phyloP scores from a whole-genome alignment of 2,329 filamentous ascomycete genomes.

The Clonostachys solani region DNA sequence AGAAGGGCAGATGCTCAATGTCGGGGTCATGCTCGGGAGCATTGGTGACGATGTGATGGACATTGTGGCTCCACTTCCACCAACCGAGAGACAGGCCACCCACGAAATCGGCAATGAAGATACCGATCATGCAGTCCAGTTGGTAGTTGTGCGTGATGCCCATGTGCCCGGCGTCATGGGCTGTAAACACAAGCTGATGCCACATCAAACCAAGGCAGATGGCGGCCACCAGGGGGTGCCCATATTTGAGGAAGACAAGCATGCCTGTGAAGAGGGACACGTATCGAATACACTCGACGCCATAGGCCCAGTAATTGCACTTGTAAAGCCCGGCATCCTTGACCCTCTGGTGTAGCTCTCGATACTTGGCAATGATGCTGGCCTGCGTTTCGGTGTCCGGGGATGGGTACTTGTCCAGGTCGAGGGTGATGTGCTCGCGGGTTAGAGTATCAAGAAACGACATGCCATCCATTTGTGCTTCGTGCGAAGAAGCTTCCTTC shows the following conservation, averaged over 20 bases:
- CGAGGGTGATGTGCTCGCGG: slow-evolving; percentile 68
- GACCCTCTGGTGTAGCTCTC: slow-evolving; percentile 69
- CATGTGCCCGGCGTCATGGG: slow-evolving; percentile 95
- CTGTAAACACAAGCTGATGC: slow-evolving; percentile 93
- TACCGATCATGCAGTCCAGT: slow-evolving; percentile 78
- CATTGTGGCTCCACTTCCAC: slow-evolving; percentile 97
- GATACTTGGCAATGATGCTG: slow-evolving; percentile 75
- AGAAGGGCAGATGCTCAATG: slow-evolving; percentile 86
- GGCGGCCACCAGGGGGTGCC: slow-evolving; percentile 67
- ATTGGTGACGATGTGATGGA: slow-evolving; percentile 96
- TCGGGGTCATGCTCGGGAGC: slow-evolving; percentile 93
- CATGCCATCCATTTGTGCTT: slow-evolving; percentile 35
- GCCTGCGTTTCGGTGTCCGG: slow-evolving; percentile 71
- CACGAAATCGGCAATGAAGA: slow-evolving; percentile 83
- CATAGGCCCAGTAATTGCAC: slow-evolving; percentile 80
- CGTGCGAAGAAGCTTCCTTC: slow-evolving; percentile 32
- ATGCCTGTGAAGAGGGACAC: slow-evolving; percentile 55
- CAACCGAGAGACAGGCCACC: slow-evolving; percentile 89
- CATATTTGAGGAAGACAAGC: slow-evolving; percentile 54
- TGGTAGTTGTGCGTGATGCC: slow-evolving; percentile 92
- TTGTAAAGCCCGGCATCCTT: slow-evolving; percentile 72
- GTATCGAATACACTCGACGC: slow-evolving; percentile 71
- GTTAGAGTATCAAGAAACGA: slow-evolving; percentile 71
- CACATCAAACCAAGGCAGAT: slow-evolving; percentile 78
- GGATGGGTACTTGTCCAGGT: slow-evolving; percentile 76